A percentile compares a stretch with the other conserved stretches of the same genome.
Evolutionary conservation across 495 filamentous ascomycete genomes (phyloP).

Genomic region (Evansstolkia leycettana): DNA sequence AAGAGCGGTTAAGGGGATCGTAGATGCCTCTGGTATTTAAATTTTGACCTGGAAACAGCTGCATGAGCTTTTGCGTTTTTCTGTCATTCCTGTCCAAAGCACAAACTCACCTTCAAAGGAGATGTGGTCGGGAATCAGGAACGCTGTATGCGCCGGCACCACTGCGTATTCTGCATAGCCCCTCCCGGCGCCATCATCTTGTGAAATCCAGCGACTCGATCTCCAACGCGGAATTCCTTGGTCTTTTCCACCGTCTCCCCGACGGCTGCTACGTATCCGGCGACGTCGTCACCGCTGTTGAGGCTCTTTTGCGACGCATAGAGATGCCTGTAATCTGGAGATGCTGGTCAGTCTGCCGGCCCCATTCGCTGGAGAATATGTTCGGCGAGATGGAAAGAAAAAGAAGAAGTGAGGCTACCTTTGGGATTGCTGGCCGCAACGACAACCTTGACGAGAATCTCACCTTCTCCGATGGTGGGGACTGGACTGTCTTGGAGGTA

Average conservation of each 20-base stretch:
- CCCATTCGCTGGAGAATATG: too few species aligned
- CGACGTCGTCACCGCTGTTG: constrained; percentile 63
- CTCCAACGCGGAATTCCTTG: constrained; percentile 48
- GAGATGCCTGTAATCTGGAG: too few species aligned
- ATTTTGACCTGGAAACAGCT: too few species aligned
- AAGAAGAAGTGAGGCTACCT: too few species aligned
- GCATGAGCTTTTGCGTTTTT: too few species aligned
- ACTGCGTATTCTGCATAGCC: constrained; percentile 62
- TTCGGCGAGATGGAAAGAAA: too few species aligned
- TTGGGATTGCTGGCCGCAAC: constrained; percentile 68
- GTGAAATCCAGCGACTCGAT: constrained; percentile 64
- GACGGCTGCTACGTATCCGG: constrained; percentile 48
- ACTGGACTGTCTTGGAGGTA: constrained; percentile 50
- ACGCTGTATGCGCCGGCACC: constrained; percentile 51
- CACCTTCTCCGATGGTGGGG: constrained; percentile 45
- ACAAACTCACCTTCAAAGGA: constrained; percentile 49
- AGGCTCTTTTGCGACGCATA: constrained; percentile 31
- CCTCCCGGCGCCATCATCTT: constrained; percentile 42
- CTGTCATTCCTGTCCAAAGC: too few species aligned
- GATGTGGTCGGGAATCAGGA: constrained; percentile 49
- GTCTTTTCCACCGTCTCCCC: constrained; percentile 42
- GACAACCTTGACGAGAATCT: constrained; percentile 60
- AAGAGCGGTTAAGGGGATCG: constrained; percentile 63
- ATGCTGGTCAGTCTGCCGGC: too few species aligned
- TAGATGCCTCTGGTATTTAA: constrained; percentile 41